phyloP scores from a whole-genome alignment of 2,329 filamentous ascomycete genomes.

The Colletotrichum ledebouriae region DNA sequence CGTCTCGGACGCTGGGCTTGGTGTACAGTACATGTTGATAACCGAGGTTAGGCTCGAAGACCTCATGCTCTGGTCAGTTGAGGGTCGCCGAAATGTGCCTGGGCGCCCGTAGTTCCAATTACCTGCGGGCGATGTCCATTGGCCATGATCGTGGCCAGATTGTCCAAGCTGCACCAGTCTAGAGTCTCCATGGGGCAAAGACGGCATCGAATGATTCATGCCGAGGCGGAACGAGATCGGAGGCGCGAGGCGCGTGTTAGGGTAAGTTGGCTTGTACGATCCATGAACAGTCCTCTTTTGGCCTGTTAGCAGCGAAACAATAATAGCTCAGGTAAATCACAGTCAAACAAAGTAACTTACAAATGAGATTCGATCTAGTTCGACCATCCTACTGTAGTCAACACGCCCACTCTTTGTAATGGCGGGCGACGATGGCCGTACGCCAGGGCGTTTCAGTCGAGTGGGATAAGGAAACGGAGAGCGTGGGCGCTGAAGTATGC shows the following conservation, averaged over 20 bases:
- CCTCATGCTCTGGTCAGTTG: slow-evolving; percentile 55
- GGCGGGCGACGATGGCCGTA: slow-evolving; percentile 63
- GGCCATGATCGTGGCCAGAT: slow-evolving; percentile 43
- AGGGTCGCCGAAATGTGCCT: slow-evolving; percentile 52
- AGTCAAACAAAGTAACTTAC: slow-evolving; percentile 51
- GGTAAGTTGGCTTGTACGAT: slow-evolving; percentile 56
- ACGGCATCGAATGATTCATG: slow-evolving; percentile 57
- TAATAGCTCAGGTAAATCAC: not conserved
- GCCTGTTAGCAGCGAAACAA: slow-evolving; percentile 23
- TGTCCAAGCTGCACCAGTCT: slow-evolving; percentile 29
- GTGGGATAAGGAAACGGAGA: slow-evolving; percentile 72
- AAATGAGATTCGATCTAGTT: slow-evolving; percentile 62
- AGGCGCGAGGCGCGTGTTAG: slow-evolving; percentile 52
- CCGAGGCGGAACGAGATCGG: slow-evolving; percentile 57
- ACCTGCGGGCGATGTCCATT: slow-evolving; percentile 38
- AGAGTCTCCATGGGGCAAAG: slow-evolving; percentile 49
- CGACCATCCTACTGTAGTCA: slow-evolving; percentile 65
- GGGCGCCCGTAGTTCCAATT: slow-evolving; percentile 45
- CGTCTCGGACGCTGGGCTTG: slow-evolving; percentile 44
- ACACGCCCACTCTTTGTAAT: slow-evolving; percentile 61
- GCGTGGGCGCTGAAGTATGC: slow-evolving; percentile 63
- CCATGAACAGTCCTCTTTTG: slow-evolving; percentile 61
- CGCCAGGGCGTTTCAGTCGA: slow-evolving; percentile 67
- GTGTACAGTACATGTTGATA: slow-evolving; percentile 61
- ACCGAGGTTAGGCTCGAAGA: slow-evolving; percentile 65